Percentiles rank a stretch among this genome's conserved stretches.
Evolutionary conservation across 2,329 filamentous ascomycete species (phyloP).

Genomic region (Bimuria novae-zelandiae): DNA sequence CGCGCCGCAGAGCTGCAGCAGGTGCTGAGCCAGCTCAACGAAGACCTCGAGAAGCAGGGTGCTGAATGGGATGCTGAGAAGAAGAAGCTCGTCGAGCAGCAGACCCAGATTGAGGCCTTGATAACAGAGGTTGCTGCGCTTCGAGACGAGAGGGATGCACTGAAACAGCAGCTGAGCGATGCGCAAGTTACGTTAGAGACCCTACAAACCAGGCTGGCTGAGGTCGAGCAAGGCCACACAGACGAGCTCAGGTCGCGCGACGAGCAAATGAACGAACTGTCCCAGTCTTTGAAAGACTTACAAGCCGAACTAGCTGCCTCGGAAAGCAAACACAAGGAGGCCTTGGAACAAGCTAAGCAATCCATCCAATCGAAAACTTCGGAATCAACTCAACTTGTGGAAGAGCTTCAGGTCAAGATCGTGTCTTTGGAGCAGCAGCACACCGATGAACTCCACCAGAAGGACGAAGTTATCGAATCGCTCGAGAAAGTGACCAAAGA

Average conservation of each 20-base stretch:
- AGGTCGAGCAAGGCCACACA: conserved; percentile 36
- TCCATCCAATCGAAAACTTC: conserved; percentile 35
- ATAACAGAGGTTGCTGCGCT: conserved; percentile 27
- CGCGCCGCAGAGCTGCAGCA: conserved; percentile 42
- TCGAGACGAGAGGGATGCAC: conserved; percentile 32
- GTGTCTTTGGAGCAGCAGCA: conserved; percentile 37
- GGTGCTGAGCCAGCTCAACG: conserved; percentile 41
- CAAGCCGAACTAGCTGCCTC: conserved; percentile 27
- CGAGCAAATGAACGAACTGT: conserved; percentile 34
- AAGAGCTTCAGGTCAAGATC: conserved; percentile 41
- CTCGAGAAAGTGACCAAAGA: conserved; percentile 31
- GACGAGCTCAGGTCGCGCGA: conserved; percentile 34
- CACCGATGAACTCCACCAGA: conserved; percentile 36
- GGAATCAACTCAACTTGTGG: conserved; percentile 34
- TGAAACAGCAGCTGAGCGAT: conserved; percentile 26
- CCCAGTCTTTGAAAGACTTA: conserved; percentile 30
- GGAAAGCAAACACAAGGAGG: conserved; percentile 28
- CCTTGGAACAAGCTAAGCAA: conserved; percentile 29
- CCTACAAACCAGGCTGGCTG: conserved; percentile 31
- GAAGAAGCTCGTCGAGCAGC: conserved; percentile 41
- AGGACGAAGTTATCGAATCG: conserved; percentile 36
- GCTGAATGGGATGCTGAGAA: conserved; percentile 43
- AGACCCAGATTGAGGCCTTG: conserved; percentile 32
- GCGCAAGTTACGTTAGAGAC: conserved; percentile 30
- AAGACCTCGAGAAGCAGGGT: conserved; percentile 42